These are phyloP conservation scores for Oryza glaberrima DNA, from an alignment of 176 grass and related monocot genomes.

Conservation along the genomic window DNA sequence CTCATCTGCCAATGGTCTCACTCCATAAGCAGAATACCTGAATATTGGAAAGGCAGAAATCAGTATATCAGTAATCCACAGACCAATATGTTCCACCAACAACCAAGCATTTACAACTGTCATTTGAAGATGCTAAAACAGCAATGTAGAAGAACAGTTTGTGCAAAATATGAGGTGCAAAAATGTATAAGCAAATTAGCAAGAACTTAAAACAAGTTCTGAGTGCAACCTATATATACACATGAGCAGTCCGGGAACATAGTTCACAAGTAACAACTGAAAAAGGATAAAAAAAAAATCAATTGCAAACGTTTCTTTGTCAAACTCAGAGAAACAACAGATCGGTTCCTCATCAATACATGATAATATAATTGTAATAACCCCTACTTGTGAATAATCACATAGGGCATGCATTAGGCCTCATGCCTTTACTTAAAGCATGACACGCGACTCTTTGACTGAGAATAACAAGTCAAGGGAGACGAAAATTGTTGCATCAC, in stretches of 20 bases:
- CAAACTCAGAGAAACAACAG: not conserved
- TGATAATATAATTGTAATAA: not conserved
- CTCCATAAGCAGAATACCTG: constrained; percentile 60
- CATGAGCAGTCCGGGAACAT: not conserved
- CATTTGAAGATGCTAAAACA: not conserved
- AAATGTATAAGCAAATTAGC: not conserved
- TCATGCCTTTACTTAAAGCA: not conserved
- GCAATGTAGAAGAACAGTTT: not conserved
- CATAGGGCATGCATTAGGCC: not conserved
- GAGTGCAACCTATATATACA: not conserved
- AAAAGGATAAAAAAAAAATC: not conserved
- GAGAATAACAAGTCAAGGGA: not conserved
- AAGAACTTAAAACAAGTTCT: not conserved
- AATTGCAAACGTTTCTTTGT: not conserved
- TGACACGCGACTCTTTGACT: not conserved
- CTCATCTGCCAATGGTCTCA: constrained; percentile 48
- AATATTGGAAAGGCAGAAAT: not conserved
- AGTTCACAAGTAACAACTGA: too few relatives aligned
- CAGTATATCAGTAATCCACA: not conserved
- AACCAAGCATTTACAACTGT: not conserved
- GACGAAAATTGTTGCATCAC: not conserved
- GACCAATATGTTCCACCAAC: not conserved
- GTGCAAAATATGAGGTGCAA: not conserved
- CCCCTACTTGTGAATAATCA: not conserved
- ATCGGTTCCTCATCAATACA: not conserved